Conservation (phyloP, 2,329 filamentous ascomycete genomes). For the Talaromyces marneffei region DNA sequence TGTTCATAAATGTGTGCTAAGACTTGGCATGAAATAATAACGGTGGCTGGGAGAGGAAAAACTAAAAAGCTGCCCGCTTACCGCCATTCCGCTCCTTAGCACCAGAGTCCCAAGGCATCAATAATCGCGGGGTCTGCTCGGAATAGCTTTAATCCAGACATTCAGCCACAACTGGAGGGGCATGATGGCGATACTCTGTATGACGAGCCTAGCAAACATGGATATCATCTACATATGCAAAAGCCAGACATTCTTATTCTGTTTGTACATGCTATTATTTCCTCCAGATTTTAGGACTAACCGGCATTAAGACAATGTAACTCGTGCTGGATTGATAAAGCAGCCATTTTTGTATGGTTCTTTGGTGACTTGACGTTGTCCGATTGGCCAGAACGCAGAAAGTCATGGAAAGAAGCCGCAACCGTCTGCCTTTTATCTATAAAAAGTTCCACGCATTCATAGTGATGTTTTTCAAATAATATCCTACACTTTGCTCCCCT, state of each 20-base stretch:
- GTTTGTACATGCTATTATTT: neutral
- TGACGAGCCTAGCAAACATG: neutral
- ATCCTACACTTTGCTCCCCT: no score
- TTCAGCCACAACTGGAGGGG: slow-evolving; percentile 12
- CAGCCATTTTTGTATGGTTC: neutral
- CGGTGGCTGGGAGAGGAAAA: neutral
- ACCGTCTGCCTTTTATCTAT: neutral
- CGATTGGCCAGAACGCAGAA: slow-evolving; percentile 11
- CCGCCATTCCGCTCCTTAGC: slow-evolving; percentile 20
- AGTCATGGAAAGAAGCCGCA: slow-evolving; percentile 12
- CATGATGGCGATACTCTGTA: neutral
- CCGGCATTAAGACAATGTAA: neutral
- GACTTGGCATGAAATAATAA: neutral
- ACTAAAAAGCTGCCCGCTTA: neutral
- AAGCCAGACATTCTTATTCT: neutral
- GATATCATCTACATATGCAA: no score
- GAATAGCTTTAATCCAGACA: neutral
- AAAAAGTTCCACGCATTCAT: neutral
- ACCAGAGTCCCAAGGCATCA: slow-evolving; percentile 14
- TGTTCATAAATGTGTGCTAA: neutral
- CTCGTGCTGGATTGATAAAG: neutral
- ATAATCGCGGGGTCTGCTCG: slow-evolving; percentile 16
- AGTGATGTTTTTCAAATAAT: neutral
- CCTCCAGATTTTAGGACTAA: neutral
- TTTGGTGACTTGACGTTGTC: neutral